Base-by-base conservation (phyloP, 495 filamentous ascomycete genomes). In the Penicillium turbatum region DNA sequence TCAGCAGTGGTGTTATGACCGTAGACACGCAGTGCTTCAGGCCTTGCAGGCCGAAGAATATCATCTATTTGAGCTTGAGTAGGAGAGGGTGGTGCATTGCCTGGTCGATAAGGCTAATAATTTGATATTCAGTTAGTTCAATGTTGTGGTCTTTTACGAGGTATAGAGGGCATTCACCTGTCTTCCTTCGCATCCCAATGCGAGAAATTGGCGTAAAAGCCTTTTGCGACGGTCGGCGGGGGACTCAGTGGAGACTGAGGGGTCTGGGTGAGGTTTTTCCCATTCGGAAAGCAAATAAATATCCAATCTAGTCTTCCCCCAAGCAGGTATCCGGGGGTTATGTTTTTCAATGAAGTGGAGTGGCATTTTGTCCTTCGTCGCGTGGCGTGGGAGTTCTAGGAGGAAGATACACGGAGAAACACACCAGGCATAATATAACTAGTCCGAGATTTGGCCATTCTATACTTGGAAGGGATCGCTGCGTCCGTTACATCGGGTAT, bases 181-280 rank as follows among this genome's bases (percentile, higher is more conserved):
- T 51, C 48, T 42, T 17, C 48, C 48, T 24, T 51, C 27, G 26
- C 6, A 29, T 24, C 48, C 48, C 9, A 51, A 32, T 35, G 27
- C 37, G 48, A 51, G 48, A 21, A 40, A 51, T 24, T 51, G 48
- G 26, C 48, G 38, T 51, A 51, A 13, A 35, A 51, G 48, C 27
- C 48, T 9, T 51, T 24, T 41, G 38, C 38, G 48, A 42, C 48
- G 48, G 37, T 42, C 21, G 12, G 37, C 24, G 27, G 48, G 48
- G 37, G 37, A 51, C 27, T 51, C 47, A 11, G 17, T 32, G 48
- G 48, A 41, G 5, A 11, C 13, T 21, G 37, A 35, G 36, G 48
- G 48, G 38, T 51, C 27, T 5, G 48, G 37, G 21, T 24, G 21
- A 24, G 21, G 4, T 0, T 32, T 51, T 29, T 51, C 38, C 48